Evolutionary conservation across 2,329 filamentous ascomycete species (phyloP), one percentile per base, ranked within the genome.

Genomic region (Botrytis cinerea): DNA sequence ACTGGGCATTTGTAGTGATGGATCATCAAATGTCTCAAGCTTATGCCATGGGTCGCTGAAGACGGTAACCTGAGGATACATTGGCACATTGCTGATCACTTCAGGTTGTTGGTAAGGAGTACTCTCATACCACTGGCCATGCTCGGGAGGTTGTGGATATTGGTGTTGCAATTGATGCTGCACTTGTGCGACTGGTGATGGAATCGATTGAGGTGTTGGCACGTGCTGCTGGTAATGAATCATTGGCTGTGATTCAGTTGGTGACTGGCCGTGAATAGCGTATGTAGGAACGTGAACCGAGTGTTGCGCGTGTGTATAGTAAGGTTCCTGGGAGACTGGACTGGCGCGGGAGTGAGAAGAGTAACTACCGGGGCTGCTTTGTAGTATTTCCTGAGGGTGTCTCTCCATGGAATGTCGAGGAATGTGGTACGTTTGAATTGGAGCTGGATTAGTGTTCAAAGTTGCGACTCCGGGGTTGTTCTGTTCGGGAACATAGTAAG

Each of bases 401-500:
- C 83, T 84, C 43, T 82, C 79, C 40, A 82, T 69, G 14, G 79
- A 78, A 25, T 86, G 81, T 10, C 84, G 77, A 73, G 79, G 78
- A 70, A 80, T 75, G 69, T 88, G 86, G 80, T 88, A 88, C 9
- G 75, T 80, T 73, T 85, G 82, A 10, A 84, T 80, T n/a, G 84
- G 83, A 66, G 88, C 82, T 10, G 83, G 78, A 75, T 84, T 85
- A 18, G 87, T 85, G 80, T 87, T 88, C 85, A 90, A 87, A 20
- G 88, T 90, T 46, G 88, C 88, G 9, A 91, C 86, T 20, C 86
- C 87, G 16, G 89, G 88, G 77, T 90, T 90, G 79, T 84, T 86
- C 76, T 89, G 87, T 73, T 91, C 89, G 1, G 89, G 86, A 45
- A 90, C 84, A 77, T 89, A 91, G 64, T 81, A 81, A 25, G 79